Conservation (phyloP, 2,329 filamentous ascomycete species). For the Penicillium sp. region DNA sequence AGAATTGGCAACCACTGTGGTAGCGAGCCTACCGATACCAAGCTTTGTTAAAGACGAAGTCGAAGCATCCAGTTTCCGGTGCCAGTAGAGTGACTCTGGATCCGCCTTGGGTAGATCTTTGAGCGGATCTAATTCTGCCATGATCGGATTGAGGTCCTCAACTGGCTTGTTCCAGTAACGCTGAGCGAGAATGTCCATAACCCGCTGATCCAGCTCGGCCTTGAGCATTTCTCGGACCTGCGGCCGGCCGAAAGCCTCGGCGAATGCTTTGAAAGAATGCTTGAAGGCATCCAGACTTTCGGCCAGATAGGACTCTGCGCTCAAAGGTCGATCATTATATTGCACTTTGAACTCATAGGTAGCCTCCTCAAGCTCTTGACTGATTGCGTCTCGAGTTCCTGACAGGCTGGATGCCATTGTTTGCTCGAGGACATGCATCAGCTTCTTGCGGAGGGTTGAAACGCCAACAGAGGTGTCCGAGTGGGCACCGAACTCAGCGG, state of each 20-base stretch:
- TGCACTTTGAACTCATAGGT: slow-evolving; percentile 99
- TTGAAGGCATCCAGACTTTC: slow-evolving; percentile 96
- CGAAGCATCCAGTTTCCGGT: slow-evolving; percentile 86
- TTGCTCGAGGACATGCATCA: slow-evolving; percentile 94
- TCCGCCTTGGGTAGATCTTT: slow-evolving; percentile 78
- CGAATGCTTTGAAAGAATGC: slow-evolving; percentile 92
- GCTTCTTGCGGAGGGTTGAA: slow-evolving; percentile 79
- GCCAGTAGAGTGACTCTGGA: slow-evolving; percentile 82
- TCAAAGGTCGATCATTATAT: slow-evolving; percentile 92
- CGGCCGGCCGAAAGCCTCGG: slow-evolving; percentile 78
- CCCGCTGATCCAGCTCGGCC: slow-evolving; percentile 85
- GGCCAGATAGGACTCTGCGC: slow-evolving; percentile 91
- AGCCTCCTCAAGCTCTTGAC: slow-evolving; percentile 90
- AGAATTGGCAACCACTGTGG: slow-evolving; percentile 81
- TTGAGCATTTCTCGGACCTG: slow-evolving; percentile 89
- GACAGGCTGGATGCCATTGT: slow-evolving; percentile 93
- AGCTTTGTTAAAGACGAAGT: slow-evolving; percentile 86
- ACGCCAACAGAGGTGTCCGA: slow-evolving; percentile 74
- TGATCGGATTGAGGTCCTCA: slow-evolving; percentile 64
- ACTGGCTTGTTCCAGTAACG: slow-evolving; percentile 97
- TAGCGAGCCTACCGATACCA: slow-evolving; percentile 86
- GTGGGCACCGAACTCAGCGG: slow-evolving; percentile 68
- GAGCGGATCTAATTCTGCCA: slow-evolving; percentile 65
- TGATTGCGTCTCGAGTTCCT: slow-evolving; percentile 83
- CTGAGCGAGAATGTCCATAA: slow-evolving; percentile 85